Evolutionary conservation across 371 early-diverging fungal genomes (phyloP), one percentile per base, ranked within the genome.

Genomic region (Mucor irregularis): DNA sequence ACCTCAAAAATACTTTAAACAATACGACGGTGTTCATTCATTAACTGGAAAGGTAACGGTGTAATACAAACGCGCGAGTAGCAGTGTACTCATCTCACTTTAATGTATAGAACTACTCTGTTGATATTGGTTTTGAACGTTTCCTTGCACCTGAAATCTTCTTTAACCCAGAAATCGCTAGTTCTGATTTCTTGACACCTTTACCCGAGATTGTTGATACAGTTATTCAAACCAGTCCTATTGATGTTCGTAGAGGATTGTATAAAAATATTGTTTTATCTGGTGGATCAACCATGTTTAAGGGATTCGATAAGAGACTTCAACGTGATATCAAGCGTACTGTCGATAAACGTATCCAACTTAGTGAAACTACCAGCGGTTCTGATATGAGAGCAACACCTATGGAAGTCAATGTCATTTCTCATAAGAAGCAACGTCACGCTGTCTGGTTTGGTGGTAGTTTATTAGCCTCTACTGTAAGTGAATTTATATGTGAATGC

Each of bases 381-480:
- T 86, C 85, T 48, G 78, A 68, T 30, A 59, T 90, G 58, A 80
- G 78, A 65, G 76, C 79, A 58, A 64, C 50, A 13, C 89, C 91
- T 31, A 90, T 98, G 72, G 97, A 96, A 19, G 98, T 98, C 37
- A 96, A 94, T 64, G 98, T 98, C 34, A 82, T 98, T 31, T 85
- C 90, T n/a, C 97, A 98, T 84, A 95, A 94, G 87, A 93, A 93
- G 71, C 98, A 98, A 72, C 85, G 98, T 29, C 94, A 98, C 62
- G 98, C 98, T 33, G 98, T 98, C 24, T 98, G 98, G 98, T 96
- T 90, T 72, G 98, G 98, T 54, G 98, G 97, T 53, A 90, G 90
- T 72, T 78, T 96, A 62, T 76, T 98, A 62, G 97, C 95, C 37
- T 89, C 87, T 46, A 95, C 94, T 42, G 96, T 95, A 81, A 61